These are phyloP conservation scores for Beauveria brongniartii DNA, from an alignment of 2,329 filamentous ascomycete genomes.

Conservation along the genomic window DNA sequence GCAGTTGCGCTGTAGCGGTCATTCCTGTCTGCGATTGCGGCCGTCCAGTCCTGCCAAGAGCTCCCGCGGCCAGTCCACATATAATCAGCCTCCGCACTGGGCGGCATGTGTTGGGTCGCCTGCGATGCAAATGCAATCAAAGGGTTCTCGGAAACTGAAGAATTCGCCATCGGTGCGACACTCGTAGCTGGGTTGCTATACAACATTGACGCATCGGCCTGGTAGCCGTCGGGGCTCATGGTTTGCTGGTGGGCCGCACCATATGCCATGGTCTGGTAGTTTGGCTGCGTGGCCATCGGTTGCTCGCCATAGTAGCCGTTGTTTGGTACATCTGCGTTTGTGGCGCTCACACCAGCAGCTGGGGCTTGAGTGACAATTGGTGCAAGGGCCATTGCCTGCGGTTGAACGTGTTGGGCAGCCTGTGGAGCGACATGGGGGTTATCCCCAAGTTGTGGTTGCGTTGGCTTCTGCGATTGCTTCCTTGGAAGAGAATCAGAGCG, in stretches of 20 bases:
- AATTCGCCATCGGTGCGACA: slow-evolving; percentile 17
- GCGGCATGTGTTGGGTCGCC: slow-evolving; percentile 27
- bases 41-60: slow-evolving; percentile 48
- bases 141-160: slow-evolving; percentile 25
- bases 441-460: background rate
- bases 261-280: slow-evolving; percentile 26
- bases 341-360: background rate
- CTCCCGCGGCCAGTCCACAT: slow-evolving; percentile 31
- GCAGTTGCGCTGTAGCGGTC: slow-evolving; percentile 42
- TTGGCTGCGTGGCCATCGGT: slow-evolving; percentile 19
- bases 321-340: slow-evolving; percentile 14
- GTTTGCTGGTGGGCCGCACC: slow-evolving; percentile 19
- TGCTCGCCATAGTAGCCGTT: slow-evolving; percentile 24
- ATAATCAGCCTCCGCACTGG: slow-evolving; percentile 20
- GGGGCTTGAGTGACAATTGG: background rate
- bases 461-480: slow-evolving; percentile 4
- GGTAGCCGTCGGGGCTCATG: slow-evolving; percentile 18
- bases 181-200: slow-evolving; percentile 19
- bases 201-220: slow-evolving; percentile 21
- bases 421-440: background rate
- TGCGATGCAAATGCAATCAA: slow-evolving; percentile 33
- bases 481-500: background rate
- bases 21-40: slow-evolving; percentile 40
- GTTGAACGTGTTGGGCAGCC: background rate
- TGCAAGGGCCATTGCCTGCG: background rate